Conservation (phyloP, 2,329 filamentous ascomycete genomes). For the Penicillium frequentans region DNA sequence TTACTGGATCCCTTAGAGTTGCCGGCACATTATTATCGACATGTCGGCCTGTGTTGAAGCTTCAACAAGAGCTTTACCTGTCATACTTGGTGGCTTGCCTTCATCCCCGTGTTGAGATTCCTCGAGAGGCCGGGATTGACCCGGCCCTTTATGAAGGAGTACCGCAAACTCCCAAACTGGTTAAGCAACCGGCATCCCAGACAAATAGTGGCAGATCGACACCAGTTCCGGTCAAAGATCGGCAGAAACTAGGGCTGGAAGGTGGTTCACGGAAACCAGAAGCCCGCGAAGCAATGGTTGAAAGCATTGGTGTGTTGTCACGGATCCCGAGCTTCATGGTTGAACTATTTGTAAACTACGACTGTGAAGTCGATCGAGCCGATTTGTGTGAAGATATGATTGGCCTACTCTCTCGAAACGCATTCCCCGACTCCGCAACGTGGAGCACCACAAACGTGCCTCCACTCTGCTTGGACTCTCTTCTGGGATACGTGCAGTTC, state of each 20-base stretch:
- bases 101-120: slow-evolving; percentile 92
- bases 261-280: slow-evolving; percentile 90
- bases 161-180: slow-evolving; percentile 83
- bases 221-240: slow-evolving; percentile 86
- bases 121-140: slow-evolving; percentile 84
- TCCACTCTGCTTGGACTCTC: slow-evolving; percentile 86
- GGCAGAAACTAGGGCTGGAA: slow-evolving; percentile 88
- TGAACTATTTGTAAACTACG: slow-evolving; percentile 96
- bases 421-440: slow-evolving; percentile 92
- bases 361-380: slow-evolving; percentile 87
- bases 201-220: slow-evolving; percentile 78
- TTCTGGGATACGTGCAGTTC: slow-evolving; percentile 88
- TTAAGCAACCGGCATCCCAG: slow-evolving; percentile 76
- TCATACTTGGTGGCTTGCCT: slow-evolving; percentile 93
- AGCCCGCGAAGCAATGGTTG: slow-evolving; percentile 96
- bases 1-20: slow-evolving; percentile 90
- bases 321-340: slow-evolving; percentile 93
- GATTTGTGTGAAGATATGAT: slow-evolving; percentile 96
- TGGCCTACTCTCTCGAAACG: slow-evolving; percentile 86
- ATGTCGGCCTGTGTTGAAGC: slow-evolving; percentile 83
- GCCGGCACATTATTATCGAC: slow-evolving; percentile 88
- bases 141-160: slow-evolving; percentile 90
- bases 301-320: slow-evolving; percentile 87
- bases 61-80: slow-evolving; percentile 94
- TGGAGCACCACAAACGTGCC: slow-evolving; percentile 99